Evolutionary conservation across 345 rosid genomes (phyloP).

Genomic region (Carallia brachiata): DNA sequence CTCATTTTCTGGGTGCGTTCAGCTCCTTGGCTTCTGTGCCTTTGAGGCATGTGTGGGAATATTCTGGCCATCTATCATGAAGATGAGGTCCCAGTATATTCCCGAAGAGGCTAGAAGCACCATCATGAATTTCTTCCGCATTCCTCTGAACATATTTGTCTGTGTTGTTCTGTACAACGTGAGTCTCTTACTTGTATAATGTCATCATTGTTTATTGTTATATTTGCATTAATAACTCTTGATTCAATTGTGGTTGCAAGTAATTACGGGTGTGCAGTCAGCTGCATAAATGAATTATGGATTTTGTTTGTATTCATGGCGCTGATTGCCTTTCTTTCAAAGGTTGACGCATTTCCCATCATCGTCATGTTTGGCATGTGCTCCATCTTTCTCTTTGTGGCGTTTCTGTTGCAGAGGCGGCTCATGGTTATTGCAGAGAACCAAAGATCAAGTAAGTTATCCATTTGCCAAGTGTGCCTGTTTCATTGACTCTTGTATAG

Average conservation of each 20-base stretch:
- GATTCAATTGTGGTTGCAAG: background rate
- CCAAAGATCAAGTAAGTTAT: constrained; percentile 60
- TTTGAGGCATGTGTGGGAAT: constrained; percentile 93
- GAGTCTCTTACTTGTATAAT: constrained; percentile 26
- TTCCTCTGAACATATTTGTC: constrained; percentile 92
- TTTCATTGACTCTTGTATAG: no score
- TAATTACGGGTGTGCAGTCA: background rate
- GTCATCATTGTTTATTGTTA: background rate
- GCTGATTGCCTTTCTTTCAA: constrained; percentile 18
- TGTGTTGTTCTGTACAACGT: constrained; percentile 89
- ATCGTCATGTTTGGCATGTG: constrained; percentile 97
- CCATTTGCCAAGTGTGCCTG: no score
- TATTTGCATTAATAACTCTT: background rate
- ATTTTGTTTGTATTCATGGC: constrained; percentile 7
- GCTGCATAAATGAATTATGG: background rate
- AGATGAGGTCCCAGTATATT: constrained; percentile 97
- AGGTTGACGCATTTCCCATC: constrained; percentile 92
- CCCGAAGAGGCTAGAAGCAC: constrained; percentile 99
- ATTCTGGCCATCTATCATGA: constrained; percentile 99
- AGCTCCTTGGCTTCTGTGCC: constrained; percentile 88
- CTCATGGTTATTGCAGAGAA: constrained; percentile 65
- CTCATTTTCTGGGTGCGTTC: constrained; percentile 61
- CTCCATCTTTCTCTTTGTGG: constrained; percentile 90
- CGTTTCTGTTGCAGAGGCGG: constrained; percentile 79
- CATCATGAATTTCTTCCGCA: constrained; percentile 96